Conservation (phyloP, 257 asterid genomes). For the Plantago elongata region DNA sequence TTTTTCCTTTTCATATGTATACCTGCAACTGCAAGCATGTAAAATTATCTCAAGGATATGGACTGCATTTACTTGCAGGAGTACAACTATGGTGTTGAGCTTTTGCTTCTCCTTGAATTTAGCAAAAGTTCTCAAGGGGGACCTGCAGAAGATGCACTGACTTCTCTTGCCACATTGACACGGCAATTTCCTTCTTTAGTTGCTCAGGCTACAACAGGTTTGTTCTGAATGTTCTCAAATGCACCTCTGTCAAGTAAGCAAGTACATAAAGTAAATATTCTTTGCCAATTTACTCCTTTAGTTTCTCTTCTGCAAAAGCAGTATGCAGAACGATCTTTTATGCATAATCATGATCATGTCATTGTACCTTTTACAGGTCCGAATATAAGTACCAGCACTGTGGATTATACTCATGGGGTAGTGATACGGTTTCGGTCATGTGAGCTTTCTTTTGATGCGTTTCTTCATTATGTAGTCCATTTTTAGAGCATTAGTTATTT, state of each 20-base stretch:
- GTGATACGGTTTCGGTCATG: slow-evolving; percentile 71
- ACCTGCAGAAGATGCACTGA: slow-evolving; percentile 61
- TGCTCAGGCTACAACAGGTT: slow-evolving; percentile 76
- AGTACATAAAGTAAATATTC: neutral
- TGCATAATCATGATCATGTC: slow-evolving; percentile 5
- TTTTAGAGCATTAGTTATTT: neutral
- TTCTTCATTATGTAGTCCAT: slow-evolving; percentile 4
- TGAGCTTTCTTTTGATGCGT: slow-evolving; percentile 29
- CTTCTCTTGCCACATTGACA: slow-evolving; percentile 44
- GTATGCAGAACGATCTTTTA: neutral
- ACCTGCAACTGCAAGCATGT: no score
- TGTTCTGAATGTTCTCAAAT: neutral
- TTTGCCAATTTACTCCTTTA: no score
- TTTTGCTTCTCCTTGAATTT: slow-evolving; percentile 58
- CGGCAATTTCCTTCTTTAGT: slow-evolving; percentile 63
- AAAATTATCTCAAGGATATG: neutral
- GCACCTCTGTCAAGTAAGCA: slow-evolving; percentile 1
- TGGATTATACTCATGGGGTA: slow-evolving; percentile 58
- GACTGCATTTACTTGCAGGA: slow-evolving; percentile 48
- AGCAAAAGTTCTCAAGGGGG: slow-evolving; percentile 42
- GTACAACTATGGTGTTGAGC: slow-evolving; percentile 72
- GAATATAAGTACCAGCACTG: slow-evolving; percentile 28
- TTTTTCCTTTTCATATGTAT: no score
- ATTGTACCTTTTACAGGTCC: slow-evolving; percentile 40
- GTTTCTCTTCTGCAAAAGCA: no score